Conservation (phyloP, 805 yeast genomes). For the Wickerhamomyces bovis region DNA sequence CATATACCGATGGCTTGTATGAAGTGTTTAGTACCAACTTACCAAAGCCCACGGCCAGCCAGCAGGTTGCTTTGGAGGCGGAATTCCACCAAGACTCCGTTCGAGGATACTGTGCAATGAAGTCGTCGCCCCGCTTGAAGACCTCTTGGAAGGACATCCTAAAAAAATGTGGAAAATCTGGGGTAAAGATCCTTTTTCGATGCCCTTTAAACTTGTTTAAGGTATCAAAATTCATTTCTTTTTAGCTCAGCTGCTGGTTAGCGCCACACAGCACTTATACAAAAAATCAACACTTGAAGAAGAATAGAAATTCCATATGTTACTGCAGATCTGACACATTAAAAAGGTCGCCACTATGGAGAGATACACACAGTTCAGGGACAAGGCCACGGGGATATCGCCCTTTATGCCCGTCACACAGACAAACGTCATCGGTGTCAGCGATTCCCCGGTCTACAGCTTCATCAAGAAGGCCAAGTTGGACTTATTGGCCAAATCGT, state of each 20-base stretch:
- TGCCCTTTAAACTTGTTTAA: not conserved
- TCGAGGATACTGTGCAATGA: conserved; percentile 59
- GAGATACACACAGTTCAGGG: conserved; percentile 79
- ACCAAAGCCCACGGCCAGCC: conserved; percentile 56
- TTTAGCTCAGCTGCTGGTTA: not conserved
- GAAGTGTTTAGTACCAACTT: conserved; percentile 54
- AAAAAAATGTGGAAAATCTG: too few species aligned
- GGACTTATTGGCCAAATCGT: conserved; percentile 12
- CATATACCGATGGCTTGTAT: conserved; percentile 58
- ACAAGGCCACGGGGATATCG: conserved; percentile 88
- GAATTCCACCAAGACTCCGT: conserved; percentile 54
- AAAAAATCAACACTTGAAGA: too few species aligned
- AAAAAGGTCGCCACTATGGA: conserved; percentile 51
- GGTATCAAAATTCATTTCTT: not conserved
- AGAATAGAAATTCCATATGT: too few species aligned
- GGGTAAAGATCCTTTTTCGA: not conserved
- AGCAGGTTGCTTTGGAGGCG: conserved; percentile 63
- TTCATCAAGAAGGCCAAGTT: conserved; percentile 4
- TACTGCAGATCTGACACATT: not conserved
- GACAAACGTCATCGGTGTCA: conserved; percentile 16
- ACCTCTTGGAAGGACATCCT: conserved; percentile 67
- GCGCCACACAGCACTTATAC: too few species aligned
- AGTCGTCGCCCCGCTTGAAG: conserved; percentile 65
- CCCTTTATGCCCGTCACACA: conserved; percentile 66
- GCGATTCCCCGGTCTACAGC: conserved; percentile 3